phyloP scores from a whole-genome alignment of 1,139 yeast species.

The Suhomyces wounanorum region DNA sequence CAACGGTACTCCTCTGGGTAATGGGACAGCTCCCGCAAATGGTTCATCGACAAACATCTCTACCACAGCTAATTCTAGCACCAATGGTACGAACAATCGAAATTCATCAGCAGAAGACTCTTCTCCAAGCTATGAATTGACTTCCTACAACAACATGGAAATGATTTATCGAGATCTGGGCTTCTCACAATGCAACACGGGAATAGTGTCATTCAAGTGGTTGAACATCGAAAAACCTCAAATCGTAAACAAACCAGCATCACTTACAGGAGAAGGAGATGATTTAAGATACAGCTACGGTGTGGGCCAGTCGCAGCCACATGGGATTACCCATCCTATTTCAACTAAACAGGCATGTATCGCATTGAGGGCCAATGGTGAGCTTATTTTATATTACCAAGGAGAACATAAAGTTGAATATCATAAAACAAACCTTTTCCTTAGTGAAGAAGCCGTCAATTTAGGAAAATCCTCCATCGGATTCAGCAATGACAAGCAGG shows the following conservation, averaged over 20 bases:
- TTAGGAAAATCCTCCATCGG: conserved; percentile 61
- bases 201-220: conserved; percentile 66
- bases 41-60: background rate
- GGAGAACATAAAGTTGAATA: conserved; percentile 64
- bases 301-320: conserved; percentile 58
- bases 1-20: background rate
- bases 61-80: background rate
- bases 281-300: conserved; percentile 48
- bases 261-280: conserved; percentile 22
- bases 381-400: conserved; percentile 58
- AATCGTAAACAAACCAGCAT: conserved; percentile 55
- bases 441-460: conserved; percentile 24
- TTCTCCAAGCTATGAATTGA: conserved; percentile 44
- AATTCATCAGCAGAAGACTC: conserved; percentile 8
- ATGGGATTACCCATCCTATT: conserved; percentile 70
- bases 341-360: conserved; percentile 72
- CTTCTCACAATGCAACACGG: conserved; percentile 5
- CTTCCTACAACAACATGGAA: conserved; percentile 50
- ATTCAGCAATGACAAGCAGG: conserved; percentile 50
- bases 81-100: conserved; percentile 1
- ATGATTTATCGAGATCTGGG: conserved; percentile 44
- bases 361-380: conserved; percentile 65
- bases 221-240: conserved; percentile 66
- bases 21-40: background rate
- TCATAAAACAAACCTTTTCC: conserved; percentile 32